Conservation (phyloP, 768 basidiomycete genomes). For the Pluteus cervinus region DNA sequence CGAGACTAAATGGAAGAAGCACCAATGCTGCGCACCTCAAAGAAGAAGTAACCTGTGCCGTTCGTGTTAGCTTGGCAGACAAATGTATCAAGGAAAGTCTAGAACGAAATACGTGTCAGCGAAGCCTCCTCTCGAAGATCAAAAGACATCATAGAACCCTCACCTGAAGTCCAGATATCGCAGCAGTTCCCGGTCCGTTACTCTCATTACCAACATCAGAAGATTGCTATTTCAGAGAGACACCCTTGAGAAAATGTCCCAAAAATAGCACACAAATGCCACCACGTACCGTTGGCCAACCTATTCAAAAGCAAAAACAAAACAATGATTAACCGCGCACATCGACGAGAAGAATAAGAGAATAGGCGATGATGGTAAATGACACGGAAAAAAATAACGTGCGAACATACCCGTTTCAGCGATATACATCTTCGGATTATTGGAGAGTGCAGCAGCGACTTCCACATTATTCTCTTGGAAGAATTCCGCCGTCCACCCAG, state of each 20-base stretch:
- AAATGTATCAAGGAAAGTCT: constrained; percentile 82
- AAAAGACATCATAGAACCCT: neutral
- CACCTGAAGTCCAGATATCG: constrained; percentile 54
- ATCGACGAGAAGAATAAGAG: no score
- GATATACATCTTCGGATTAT: constrained; percentile 79
- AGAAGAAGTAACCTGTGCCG: constrained; percentile 83
- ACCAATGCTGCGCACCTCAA: constrained; percentile 44
- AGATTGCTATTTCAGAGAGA: constrained; percentile 37
- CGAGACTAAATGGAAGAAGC: constrained; percentile 1
- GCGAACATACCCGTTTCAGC: constrained; percentile 75
- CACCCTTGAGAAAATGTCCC: constrained; percentile 2
- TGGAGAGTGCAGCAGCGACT: constrained; percentile 50
- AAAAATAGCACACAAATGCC: neutral
- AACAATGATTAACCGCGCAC: no score
- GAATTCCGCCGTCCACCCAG: constrained; percentile 78
- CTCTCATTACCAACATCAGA: constrained; percentile 49
- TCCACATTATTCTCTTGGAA: constrained; percentile 64
- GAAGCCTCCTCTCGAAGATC: neutral
- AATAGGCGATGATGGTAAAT: neutral
- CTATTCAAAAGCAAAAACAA: no score
- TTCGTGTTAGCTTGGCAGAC: constrained; percentile 84
- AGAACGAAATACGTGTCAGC: constrained; percentile 8
- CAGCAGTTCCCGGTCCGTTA: constrained; percentile 67
- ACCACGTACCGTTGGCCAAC: constrained; percentile 58
- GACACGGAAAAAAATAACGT: constrained; percentile 1